Base-by-base conservation (phyloP, 257 asterid species). In the Gynochthodes officinalis region DNA sequence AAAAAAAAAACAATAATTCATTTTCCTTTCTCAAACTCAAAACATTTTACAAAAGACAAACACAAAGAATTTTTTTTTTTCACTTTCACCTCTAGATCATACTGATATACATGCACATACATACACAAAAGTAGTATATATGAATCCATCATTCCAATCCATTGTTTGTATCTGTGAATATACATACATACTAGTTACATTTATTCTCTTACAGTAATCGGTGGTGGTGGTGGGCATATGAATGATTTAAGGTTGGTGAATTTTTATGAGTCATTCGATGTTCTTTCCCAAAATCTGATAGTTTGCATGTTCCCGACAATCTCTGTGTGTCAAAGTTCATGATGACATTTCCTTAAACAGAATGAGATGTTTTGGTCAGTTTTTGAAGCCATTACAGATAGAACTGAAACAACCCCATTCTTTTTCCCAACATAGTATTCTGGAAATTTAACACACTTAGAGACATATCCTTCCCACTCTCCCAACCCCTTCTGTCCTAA, bases 231-330 rank as follows among this genome's bases (percentile, higher is more conserved):
- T 58, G 74, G 50, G 68, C 71, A 32, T 37, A 37, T 63, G 54
- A 60, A 80, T 80, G 85, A 79, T 84, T 74, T 82, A 59, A 23
- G 49, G 43, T 32, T 40, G 70, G 55, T 73, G 72, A 54, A 61
- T 67, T 73, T 44, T 79, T 76, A 77, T 79, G 73, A 52, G 82
- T 80, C 89, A 80, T 54, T 75, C 69, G 75, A 63, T 76, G 82
- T 44, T 76, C 40, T 82, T 89, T 76, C 91, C 94, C 77, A 74
- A 85, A 86, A 82, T 66, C 81, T 81, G 89, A 85, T 81, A 82
- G 86, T 82, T 87, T 89, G 96, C 98, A 89, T 87, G 96, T 92
- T 92, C 96, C 98, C 98, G 88, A 92, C 90, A 84, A 82, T 42
- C 83, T 75, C 81, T 80, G 84, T 89, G 86, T 77, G 89, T 85